Conservation (phyloP, 2,329 filamentous ascomycete genomes). For the Hypomyces perniciosus region DNA sequence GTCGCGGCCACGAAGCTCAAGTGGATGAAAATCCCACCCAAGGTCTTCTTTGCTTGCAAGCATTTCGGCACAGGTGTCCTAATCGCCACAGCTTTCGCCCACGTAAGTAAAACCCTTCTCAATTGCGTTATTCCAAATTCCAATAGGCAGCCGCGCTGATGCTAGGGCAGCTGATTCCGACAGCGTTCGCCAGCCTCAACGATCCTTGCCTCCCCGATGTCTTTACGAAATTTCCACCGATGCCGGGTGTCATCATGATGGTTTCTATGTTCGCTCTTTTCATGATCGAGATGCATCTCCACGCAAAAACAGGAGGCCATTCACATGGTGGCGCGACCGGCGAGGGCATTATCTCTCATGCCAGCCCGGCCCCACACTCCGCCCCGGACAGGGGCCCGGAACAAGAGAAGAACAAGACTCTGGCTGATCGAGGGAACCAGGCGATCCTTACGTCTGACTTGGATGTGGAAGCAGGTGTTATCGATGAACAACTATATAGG, state of each 20-base stretch:
- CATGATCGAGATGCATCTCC: constrained; percentile 56
- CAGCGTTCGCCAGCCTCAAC: constrained; percentile 48
- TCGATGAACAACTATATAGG: constrained; percentile 44
- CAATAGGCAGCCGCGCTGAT: too few relatives aligned
- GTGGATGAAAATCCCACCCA: constrained; percentile 52
- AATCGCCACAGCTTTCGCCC: constrained; percentile 67
- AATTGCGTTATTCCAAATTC: constrained; percentile 4
- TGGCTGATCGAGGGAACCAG: constrained; percentile 2
- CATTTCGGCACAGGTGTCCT: constrained; percentile 67
- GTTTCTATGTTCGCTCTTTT: constrained; percentile 55
- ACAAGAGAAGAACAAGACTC: constrained; percentile 24
- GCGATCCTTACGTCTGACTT: constrained; percentile 24
- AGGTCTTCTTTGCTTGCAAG: constrained; percentile 56
- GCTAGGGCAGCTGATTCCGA: constrained; percentile 45
- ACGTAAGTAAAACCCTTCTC: constrained; percentile 38
- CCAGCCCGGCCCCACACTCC: background rate
- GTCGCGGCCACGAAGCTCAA: constrained; percentile 50
- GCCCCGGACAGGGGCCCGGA: background rate
- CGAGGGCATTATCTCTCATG: background rate
- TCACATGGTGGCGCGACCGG: constrained; percentile 53
- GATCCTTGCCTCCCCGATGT: constrained; percentile 53
- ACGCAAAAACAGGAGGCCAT: constrained; percentile 52
- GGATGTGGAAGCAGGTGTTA: constrained; percentile 13
- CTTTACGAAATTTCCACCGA: constrained; percentile 54
- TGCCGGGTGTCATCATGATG: constrained; percentile 63